These are phyloP conservation scores for Flaveria robusta DNA, from an alignment of 129 eudicot species.

Conservation along the genomic window DNA sequence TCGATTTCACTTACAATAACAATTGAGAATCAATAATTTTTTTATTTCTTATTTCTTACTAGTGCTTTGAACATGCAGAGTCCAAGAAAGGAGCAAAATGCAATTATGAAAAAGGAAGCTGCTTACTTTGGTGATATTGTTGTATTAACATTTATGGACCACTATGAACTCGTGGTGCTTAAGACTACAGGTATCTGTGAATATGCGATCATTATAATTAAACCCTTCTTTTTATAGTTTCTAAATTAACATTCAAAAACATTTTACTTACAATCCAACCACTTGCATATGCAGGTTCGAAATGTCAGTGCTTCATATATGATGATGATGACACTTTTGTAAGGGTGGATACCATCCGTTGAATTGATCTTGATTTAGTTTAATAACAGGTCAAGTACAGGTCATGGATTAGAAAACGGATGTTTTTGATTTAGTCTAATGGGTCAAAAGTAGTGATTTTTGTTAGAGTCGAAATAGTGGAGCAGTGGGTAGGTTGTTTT, in stretches of 20 bases:
- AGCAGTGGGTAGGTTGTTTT: too few species aligned
- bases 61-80: conserved; percentile 51
- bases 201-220: conserved; percentile 62
- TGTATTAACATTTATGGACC: conserved; percentile 86
- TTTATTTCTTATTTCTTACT: too few species aligned
- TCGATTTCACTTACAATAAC: too few species aligned
- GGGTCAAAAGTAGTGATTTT: too few species aligned
- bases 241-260: neutral
- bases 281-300: conserved; percentile 55
- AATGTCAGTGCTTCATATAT: conserved; percentile 71
- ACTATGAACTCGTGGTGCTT: conserved; percentile 89
- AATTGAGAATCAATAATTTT: too few species aligned
- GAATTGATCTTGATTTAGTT: too few species aligned
- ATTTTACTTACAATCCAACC: conserved; percentile 10
- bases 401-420: too few species aligned
- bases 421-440: too few species aligned
- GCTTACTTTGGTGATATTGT: conserved; percentile 91
- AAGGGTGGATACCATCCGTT: conserved; percentile 68
- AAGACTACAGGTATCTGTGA: conserved; percentile 91
- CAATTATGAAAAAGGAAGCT: conserved; percentile 82
- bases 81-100: conserved; percentile 86
- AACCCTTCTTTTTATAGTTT: conserved; percentile 8
- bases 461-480: too few species aligned
- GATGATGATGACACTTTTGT: conserved; percentile 91
- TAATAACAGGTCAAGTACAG: too few species aligned